Percentiles rank a stretch among this genome's conserved stretches.
Conservation (phyloP, 2,329 filamentous ascomycete species). For the Pestalotiopsis fici region DNA sequence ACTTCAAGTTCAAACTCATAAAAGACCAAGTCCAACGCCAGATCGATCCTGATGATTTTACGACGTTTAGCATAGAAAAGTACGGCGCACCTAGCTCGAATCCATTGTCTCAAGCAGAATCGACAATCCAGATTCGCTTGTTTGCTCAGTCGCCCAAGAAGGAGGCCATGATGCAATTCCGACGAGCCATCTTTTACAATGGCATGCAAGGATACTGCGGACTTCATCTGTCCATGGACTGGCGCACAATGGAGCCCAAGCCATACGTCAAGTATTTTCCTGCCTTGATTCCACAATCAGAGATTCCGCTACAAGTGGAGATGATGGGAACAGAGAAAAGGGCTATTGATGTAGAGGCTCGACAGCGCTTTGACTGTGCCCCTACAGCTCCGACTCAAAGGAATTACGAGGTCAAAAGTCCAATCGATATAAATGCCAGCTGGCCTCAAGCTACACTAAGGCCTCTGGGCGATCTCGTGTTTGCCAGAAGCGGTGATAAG, state of each 20-base stretch:
- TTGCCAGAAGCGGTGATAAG: slow-evolving; percentile 28
- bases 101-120: slow-evolving; percentile 29
- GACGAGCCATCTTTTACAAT: slow-evolving; percentile 22
- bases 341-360: slow-evolving; percentile 17
- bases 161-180: slow-evolving; percentile 26
- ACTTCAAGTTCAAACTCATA: slow-evolving; percentile 17
- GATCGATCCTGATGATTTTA: slow-evolving; percentile 29
- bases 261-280: slow-evolving; percentile 25
- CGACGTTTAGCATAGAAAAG: slow-evolving; percentile 28
- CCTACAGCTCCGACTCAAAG: slow-evolving; percentile 17
- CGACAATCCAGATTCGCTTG: slow-evolving; percentile 37
- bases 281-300: slow-evolving; percentile 23
- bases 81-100: slow-evolving; percentile 30
- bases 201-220: slow-evolving; percentile 25
- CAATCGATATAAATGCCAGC: slow-evolving; percentile 12
- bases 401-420: slow-evolving; percentile 17
- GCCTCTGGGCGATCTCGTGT: slow-evolving; percentile 31
- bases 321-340: slow-evolving; percentile 14
- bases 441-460: slow-evolving; percentile 16
- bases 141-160: slow-evolving; percentile 37
- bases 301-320: slow-evolving; percentile 18
- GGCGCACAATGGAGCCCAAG: slow-evolving; percentile 23
- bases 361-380: slow-evolving; percentile 10
- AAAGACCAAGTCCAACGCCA: slow-evolving; percentile 24
- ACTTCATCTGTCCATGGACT: slow-evolving; percentile 22